Evolutionary conservation across 306 rosid genomes (phyloP).

Genomic region (Sicyos edulis): DNA sequence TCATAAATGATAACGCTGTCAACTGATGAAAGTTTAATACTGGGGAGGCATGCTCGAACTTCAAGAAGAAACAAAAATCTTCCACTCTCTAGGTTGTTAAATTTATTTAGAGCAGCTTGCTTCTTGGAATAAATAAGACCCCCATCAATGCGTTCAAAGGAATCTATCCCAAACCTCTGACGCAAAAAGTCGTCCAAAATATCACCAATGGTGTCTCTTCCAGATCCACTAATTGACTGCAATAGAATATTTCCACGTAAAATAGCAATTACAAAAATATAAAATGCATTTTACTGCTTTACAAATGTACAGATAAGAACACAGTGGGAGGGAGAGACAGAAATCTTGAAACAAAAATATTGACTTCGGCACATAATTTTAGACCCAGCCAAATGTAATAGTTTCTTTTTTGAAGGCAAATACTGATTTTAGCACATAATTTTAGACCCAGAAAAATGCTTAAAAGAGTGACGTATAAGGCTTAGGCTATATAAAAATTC

Average conservation of each 20-base stretch:
- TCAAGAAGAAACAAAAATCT: conserved; percentile 80
- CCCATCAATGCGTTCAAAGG: conserved; percentile 64
- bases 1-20: conserved; percentile 65
- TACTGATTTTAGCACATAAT: neutral
- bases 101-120: conserved; percentile 48
- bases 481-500: neutral
- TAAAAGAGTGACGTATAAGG: neutral
- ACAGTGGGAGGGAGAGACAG: neutral
- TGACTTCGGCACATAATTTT: neutral
- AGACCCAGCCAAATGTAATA: neutral
- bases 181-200: conserved; percentile 73
- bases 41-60: conserved; percentile 57
- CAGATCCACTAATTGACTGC: conserved; percentile 61
- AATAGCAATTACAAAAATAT: neutral
- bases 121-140: conserved; percentile 41
- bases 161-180: conserved; percentile 58
- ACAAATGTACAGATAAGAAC: neutral
- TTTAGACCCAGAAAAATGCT: neutral
- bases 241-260: conserved; percentile 24
- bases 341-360: neutral
- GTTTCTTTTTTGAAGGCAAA: neutral
- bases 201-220: conserved; percentile 54
- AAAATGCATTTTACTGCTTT: neutral
- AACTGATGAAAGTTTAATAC: conserved; percentile 64
- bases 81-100: conserved; percentile 57